Percentiles rank a stretch among this genome's conserved stretches.
Conservation (phyloP, 148 eudicot species). For the Arbutus unedo region DNA sequence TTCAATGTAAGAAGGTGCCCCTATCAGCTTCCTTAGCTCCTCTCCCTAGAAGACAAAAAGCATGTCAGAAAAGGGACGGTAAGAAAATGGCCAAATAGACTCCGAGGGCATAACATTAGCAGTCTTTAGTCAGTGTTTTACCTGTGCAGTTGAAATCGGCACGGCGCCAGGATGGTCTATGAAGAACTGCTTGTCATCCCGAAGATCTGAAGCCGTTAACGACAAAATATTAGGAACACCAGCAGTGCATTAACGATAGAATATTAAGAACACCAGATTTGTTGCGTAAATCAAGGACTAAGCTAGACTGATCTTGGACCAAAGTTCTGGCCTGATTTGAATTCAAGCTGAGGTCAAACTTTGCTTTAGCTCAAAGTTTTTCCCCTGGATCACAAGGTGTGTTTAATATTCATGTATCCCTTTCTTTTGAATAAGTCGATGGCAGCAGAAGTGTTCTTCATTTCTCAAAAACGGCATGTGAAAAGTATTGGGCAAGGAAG, state of each 20-base stretch:
- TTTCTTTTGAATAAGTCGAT: background rate
- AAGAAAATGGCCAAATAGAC: background rate
- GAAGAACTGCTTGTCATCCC: conserved; percentile 81
- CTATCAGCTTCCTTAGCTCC: conserved; percentile 65
- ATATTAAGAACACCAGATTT: background rate
- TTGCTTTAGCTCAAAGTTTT: background rate
- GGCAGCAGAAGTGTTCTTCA: no score
- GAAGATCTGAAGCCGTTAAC: conserved; percentile 48
- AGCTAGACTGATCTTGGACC: background rate
- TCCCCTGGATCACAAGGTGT: background rate
- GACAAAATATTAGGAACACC: background rate
- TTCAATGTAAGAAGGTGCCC: conserved; percentile 75
- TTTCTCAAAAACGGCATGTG: background rate
- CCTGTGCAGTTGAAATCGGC: conserved; percentile 78
- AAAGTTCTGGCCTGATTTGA: background rate
- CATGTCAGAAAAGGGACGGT: background rate
- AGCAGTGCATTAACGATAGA: background rate
- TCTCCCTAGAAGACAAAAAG: conserved; percentile 49
- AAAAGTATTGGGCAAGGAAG: background rate
- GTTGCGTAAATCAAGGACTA: background rate
- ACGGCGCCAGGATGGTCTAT: conserved; percentile 83
- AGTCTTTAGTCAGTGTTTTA: conserved; percentile 7
- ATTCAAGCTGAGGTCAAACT: background rate
- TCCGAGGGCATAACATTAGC: background rate
- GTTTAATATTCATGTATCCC: background rate